These are phyloP conservation scores for Lachancea waltii DNA, from an alignment of 805 yeast genomes.

Conservation along the genomic window DNA sequence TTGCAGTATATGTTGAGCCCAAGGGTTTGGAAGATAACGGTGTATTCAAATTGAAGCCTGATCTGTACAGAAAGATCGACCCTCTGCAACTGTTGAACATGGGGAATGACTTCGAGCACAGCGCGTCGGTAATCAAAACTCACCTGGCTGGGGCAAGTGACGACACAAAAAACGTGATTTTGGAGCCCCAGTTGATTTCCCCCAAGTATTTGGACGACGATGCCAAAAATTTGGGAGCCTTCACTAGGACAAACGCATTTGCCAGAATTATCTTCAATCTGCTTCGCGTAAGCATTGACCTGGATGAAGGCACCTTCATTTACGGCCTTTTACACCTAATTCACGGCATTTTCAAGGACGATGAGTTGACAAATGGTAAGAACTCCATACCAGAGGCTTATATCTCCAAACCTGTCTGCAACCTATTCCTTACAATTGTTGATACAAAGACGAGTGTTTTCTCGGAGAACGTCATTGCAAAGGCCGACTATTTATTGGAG, in stretches of 20 bases:
- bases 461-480: conserved; percentile 42
- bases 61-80: conserved; percentile 44
- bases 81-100: conserved; percentile 45
- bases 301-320: conserved; percentile 47
- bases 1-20: conserved; percentile 58
- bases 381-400: conserved; percentile 39
- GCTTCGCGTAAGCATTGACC: conserved; percentile 46
- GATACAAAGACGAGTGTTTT: conserved; percentile 38
- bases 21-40: conserved; percentile 63
- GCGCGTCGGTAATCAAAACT: conserved; percentile 42
- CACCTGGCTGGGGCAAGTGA: conserved; percentile 37
- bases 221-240: conserved; percentile 41
- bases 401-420: conserved; percentile 50
- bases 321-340: conserved; percentile 59
- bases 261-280: conserved; percentile 53
- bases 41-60: conserved; percentile 50
- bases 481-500: conserved; percentile 54
- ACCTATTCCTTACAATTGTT: conserved; percentile 45
- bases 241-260: conserved; percentile 46
- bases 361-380: conserved; percentile 38
- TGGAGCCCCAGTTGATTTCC: conserved; percentile 41
- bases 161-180: conserved; percentile 38
- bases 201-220: conserved; percentile 22
- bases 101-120: conserved; percentile 47
- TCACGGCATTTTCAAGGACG: conserved; percentile 57